Base-by-base conservation (phyloP, 2,329 filamentous ascomycete genomes). In the Clarireedia homoeocarpa region DNA sequence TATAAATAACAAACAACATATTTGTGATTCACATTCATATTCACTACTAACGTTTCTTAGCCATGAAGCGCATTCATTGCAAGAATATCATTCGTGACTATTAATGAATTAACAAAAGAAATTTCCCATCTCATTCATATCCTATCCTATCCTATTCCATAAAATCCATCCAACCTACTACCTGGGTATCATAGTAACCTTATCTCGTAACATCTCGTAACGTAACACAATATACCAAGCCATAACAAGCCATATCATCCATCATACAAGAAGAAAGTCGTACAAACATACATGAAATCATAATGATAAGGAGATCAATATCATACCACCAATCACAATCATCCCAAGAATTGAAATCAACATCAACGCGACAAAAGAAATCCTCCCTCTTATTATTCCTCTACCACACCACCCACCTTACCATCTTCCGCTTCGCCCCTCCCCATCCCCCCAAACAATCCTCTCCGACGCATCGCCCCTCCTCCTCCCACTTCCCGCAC, bases 391-490 rank as follows among this genome's bases (percentile, higher is more conserved):
- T 14, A 5, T 14, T 7, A 9, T 20, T 20, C 5, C n/a, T n/a
- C 12, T 24, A 20, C 20, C 20, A 20, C 23, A 7, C 34, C 20
- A 15, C 20, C 20, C 30, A 38, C 12, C 26, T 48, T 5, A 42
- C 36, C 52, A 42, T 17, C 52, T 42, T n/a, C 52, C 52, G n/a
- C 52, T 38, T 20, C 52, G 48, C 2, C 52, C 45, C 17, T 48
- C 52, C 6, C 36, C 52, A 20, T 54, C 52, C 42, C 34, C 51
- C 51, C 51, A 54, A 34, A 54, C 24, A 24, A 54, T 54, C 34
- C 52, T 54, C 26, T 54, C 52, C 2, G n/a, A n/a, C 6, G 39
- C 39, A 15, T 53, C 51, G 1, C 30, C 36, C 15, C 52, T 49
- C 6, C n/a, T n/a, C 27, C 52, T 9, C 17, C 46, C 20, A 23